Conservation (phyloP, 305 asterid genomes). For the Fraxinus platypoda region DNA sequence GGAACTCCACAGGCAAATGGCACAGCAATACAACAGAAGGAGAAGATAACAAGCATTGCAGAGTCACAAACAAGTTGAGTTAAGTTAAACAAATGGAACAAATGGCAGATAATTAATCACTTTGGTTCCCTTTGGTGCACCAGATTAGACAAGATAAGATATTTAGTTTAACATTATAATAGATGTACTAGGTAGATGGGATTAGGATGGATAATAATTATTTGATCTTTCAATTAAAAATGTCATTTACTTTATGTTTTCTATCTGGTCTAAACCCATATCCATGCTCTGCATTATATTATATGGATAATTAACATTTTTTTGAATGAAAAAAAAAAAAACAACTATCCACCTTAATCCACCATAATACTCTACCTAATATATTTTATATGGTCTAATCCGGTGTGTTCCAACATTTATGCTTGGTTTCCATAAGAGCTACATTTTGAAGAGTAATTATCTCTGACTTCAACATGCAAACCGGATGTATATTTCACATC, state of each 20-base stretch:
- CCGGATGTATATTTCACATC: neutral
- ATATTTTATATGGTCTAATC: neutral
- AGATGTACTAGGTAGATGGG: neutral
- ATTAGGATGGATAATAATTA: neutral
- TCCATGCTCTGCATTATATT: neutral
- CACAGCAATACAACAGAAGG: neutral
- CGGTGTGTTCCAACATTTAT: neutral
- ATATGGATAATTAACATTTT: neutral
- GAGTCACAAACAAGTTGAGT: constrained; percentile 7
- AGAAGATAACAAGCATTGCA: neutral
- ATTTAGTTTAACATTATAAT: neutral
- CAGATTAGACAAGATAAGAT: neutral
- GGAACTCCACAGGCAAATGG: neutral
- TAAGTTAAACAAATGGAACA: neutral
- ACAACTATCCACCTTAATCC: neutral
- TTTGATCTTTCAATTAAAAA: neutral
- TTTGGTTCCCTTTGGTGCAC: neutral
- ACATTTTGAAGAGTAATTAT: neutral
- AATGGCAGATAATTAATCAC: neutral
- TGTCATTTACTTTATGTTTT: neutral
- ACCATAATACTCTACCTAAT: neutral
- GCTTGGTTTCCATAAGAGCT: neutral
- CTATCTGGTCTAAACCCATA: neutral
- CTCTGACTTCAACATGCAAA: neutral
- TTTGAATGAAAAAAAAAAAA: neutral